Evolutionary conservation across 371 early-diverging fungal species (phyloP).

Genomic region (Rhizomucor pusillus): DNA sequence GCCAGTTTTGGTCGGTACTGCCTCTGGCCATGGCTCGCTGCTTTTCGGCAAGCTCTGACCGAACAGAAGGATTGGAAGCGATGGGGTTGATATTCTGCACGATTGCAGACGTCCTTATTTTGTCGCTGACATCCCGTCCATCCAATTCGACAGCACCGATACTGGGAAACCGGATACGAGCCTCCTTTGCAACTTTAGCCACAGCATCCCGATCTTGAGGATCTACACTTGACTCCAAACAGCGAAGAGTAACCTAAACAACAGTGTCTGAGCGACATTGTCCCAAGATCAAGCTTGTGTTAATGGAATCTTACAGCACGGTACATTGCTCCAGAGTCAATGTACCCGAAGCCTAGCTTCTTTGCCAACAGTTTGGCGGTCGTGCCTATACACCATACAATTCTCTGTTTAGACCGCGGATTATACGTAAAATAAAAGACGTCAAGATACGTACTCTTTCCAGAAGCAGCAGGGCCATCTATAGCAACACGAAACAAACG

Average conservation of each 20-base stretch:
- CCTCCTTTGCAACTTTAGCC: constrained; percentile 20
- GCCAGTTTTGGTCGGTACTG: constrained; percentile 16
- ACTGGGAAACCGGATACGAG: constrained; percentile 26
- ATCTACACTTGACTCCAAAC: constrained; percentile 38
- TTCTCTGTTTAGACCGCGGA: neutral
- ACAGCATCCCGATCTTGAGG: constrained; percentile 28
- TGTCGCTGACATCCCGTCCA: constrained; percentile 62
- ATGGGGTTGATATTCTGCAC: constrained; percentile 66
- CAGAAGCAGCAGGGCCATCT: constrained; percentile 93
- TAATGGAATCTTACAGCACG: constrained; percentile 44
- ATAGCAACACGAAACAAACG: constrained; percentile 79
- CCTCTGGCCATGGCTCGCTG: constrained; percentile 50
- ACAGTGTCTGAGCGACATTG: neutral
- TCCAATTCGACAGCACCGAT: constrained; percentile 55
- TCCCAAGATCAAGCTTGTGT: neutral
- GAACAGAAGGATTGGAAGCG: constrained; percentile 66
- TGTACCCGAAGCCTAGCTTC: constrained; percentile 71
- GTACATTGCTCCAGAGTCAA: constrained; percentile 81
- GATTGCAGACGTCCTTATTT: constrained; percentile 65
- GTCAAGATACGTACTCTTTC: constrained; percentile 70
- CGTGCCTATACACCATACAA: constrained; percentile 49
- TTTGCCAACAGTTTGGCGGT: constrained; percentile 74
- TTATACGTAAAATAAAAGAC: neutral
- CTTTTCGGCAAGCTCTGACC: constrained; percentile 60
- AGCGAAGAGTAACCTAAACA: constrained; percentile 56